Evolutionary conservation across 805 yeast genomes (phyloP).

Genomic region (Zygoascus flipseniorum): DNA sequence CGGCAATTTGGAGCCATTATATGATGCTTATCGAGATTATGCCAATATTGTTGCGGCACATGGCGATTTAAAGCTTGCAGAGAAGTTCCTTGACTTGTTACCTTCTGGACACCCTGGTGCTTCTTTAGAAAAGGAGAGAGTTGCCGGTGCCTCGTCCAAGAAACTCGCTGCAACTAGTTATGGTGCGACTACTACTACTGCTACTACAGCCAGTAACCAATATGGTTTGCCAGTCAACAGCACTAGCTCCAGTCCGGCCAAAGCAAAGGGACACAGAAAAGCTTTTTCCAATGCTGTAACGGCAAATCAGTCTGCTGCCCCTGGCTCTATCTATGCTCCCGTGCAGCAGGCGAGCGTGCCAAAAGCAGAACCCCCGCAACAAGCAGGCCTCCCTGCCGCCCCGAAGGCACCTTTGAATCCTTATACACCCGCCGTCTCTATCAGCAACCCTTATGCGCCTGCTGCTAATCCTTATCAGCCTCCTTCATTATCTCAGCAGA

Average conservation of each 20-base stretch:
- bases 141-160: slow-evolving; percentile 52
- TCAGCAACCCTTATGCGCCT: slow-evolving; percentile 12
- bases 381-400: slow-evolving; percentile 4
- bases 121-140: slow-evolving; percentile 66
- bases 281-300: slow-evolving; percentile 1
- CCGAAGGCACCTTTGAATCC: not conserved
- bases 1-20: slow-evolving; percentile 40
- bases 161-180: slow-evolving; percentile 10
- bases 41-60: slow-evolving; percentile 68
- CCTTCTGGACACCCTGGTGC: slow-evolving; percentile 70
- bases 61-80: slow-evolving; percentile 80
- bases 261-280: not conserved
- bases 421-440: slow-evolving; percentile 5
- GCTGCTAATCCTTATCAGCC: slow-evolving; percentile 8
- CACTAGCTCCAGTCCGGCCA: not conserved
- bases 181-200: slow-evolving; percentile 4
- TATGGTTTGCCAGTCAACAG: not conserved
- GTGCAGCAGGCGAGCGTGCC: slow-evolving; percentile 6
- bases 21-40: slow-evolving; percentile 68
- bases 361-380: slow-evolving; percentile 1
- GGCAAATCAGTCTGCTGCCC: slow-evolving; percentile 5
- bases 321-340: slow-evolving; percentile 16
- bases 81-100: slow-evolving; percentile 54
- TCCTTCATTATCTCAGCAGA: slow-evolving; percentile 9
- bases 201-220: not conserved